Conservation (phyloP, 441 rosid genomes). For the Adansonia madagascariensis region DNA sequence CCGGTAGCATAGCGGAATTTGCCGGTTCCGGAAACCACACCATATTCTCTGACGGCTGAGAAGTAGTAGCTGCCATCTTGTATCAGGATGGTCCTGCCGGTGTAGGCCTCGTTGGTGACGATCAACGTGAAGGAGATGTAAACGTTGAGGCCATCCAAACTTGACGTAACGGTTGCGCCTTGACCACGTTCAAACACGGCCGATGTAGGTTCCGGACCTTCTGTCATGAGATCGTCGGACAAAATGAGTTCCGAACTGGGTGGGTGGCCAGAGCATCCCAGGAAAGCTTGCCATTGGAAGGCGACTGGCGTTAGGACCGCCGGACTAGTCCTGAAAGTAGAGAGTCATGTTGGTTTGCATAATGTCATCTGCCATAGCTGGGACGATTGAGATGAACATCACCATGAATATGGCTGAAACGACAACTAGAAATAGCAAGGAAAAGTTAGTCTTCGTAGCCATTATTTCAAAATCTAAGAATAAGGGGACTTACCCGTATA, state of each 20-base stretch:
- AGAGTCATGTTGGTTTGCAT: conserved; percentile 30
- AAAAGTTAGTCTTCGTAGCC: not conserved
- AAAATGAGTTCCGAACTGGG: conserved; percentile 29
- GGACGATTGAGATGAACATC: not conserved
- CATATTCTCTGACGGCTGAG: conserved; percentile 19
- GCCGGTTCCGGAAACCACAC: conserved; percentile 33
- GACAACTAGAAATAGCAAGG: not conserved
- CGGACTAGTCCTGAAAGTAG: conserved; percentile 29
- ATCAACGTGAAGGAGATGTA: conserved; percentile 28
- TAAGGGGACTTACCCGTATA: not conserved
- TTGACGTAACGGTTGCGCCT: conserved; percentile 3
- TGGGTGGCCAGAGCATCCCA: conserved; percentile 25
- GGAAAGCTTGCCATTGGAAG: conserved; percentile 29
- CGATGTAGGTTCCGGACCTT: conserved; percentile 26
- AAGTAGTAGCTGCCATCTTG: conserved; percentile 25
- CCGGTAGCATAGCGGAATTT: conserved; percentile 32
- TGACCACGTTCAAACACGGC: conserved; percentile 1
- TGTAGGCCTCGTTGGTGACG: conserved; percentile 28
- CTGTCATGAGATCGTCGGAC: conserved; percentile 27
- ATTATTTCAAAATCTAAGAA: not conserved
- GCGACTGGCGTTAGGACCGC: conserved; percentile 22
- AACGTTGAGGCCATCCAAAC: conserved; percentile 29
- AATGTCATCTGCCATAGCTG: not conserved
- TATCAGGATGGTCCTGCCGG: conserved; percentile 36
- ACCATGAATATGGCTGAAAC: not conserved